Base-by-base conservation (phyloP, 1,284 basidiomycete genomes). In the Boletus semigastroideus region DNA sequence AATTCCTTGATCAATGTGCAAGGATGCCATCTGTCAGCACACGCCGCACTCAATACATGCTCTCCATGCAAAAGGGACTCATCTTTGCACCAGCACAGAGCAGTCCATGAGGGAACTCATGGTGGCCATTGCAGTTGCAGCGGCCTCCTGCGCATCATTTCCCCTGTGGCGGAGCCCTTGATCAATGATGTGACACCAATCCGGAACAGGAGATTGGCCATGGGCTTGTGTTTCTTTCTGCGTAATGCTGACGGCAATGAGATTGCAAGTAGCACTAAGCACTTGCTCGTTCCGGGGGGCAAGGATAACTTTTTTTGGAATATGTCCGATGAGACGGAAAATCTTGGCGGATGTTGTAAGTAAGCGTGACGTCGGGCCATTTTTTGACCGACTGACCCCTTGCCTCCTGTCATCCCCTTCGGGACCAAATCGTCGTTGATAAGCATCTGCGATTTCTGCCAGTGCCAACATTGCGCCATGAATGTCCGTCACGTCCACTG, bases 401-500 rank as follows among this genome's bases (percentile, higher is more conserved):
- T 48, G 50, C 43, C 70, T 71, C 52, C 66, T 69, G 45, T 70
- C 65, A 7, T 59, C 56, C 46, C 69, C 60, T 48, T 68, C 58
- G 2, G 55, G 46, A n/a, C 64, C 59, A 54, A 59, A 53, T 34
- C 62, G 62, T 46, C 71, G 64, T 28, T 68, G 69, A 65, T 78
- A 81, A 12, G 80, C 78, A 25, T 71, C 67, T 0, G 89, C 84
- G 9, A 97, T 72, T 62, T 93, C 86, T 6, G 80, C 78, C 28
- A 98, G 73, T 1, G 83, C 84, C 13, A 88, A 74, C 7, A 98
- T 70, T n/a, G 81, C 85, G 3, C 95, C 95, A 65, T 98, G 94
- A 3, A 92, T 72, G 62, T 91, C 87, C 19, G 78, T 74, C 5
- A 75, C 63, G 65, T 98, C 94, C 19, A 86, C 70, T 1, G 86